Evolutionary conservation across 441 rosid species (phyloP).

Genomic region (Populus hybrid): DNA sequence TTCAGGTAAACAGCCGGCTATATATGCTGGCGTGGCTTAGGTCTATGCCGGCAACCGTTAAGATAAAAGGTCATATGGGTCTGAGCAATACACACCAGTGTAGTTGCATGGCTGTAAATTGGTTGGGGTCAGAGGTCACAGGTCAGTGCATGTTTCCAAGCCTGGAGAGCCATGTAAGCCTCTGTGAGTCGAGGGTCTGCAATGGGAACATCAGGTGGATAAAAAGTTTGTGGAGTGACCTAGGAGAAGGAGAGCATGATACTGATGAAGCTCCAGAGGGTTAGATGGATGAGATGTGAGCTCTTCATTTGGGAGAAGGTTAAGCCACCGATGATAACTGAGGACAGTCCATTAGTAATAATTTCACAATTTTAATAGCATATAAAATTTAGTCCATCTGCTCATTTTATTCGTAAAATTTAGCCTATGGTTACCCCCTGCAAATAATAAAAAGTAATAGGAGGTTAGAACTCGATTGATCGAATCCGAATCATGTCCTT

Average conservation of each 20-base stretch:
- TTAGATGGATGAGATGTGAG: slow-evolving; percentile 8
- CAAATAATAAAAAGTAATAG: too few species aligned
- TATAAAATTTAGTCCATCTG: too few species aligned
- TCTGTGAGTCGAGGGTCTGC: slow-evolving; percentile 49
- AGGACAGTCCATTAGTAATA: too few species aligned
- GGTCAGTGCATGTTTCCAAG: slow-evolving; percentile 61
- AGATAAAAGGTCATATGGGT: slow-evolving; percentile 38
- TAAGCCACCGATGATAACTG: too few species aligned
- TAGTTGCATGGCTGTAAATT: slow-evolving; percentile 69
- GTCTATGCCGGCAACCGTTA: slow-evolving; percentile 81
- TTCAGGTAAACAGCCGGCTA: slow-evolving; percentile 59
- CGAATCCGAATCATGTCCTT: too few species aligned
- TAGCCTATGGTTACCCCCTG: too few species aligned
- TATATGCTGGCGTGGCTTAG: slow-evolving; percentile 67
- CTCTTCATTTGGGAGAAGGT: slow-evolving; percentile 19
- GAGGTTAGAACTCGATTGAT: too few species aligned
- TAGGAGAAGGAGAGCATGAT: slow-evolving; percentile 22
- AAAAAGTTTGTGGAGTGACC: slow-evolving; percentile 22
- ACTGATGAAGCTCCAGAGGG: slow-evolving; percentile 17
- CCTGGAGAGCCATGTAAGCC: slow-evolving; percentile 68
- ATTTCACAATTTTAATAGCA: too few species aligned
- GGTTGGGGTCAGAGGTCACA: slow-evolving; percentile 65
- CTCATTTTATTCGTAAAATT: too few species aligned
- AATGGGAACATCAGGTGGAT: slow-evolving; percentile 19
- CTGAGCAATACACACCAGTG: slow-evolving; percentile 68